Percentiles rank a stretch among this genome's conserved stretches.
Conservation (phyloP, 2,329 filamentous ascomycete genomes). For the Myriangium duriaei region DNA sequence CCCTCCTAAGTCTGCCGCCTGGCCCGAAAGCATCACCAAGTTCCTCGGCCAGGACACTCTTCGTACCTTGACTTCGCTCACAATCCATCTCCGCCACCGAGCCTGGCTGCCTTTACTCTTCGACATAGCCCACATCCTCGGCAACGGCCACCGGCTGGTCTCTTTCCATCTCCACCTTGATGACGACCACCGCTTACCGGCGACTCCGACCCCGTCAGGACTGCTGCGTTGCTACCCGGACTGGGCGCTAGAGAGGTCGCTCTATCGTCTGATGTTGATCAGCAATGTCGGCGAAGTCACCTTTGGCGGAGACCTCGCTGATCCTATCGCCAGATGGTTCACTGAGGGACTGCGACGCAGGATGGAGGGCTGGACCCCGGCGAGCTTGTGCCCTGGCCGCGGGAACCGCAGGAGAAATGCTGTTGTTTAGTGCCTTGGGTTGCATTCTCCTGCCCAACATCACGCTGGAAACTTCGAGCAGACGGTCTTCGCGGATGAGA, state of each 20-base stretch:
- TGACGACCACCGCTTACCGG: slow-evolving; percentile 13
- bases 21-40: slow-evolving; percentile 13
- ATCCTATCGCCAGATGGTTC: neutral
- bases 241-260: slow-evolving; percentile 12
- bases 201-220: slow-evolving; percentile 8
- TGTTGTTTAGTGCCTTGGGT: no score
- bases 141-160: slow-evolving; percentile 13
- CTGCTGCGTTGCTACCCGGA: slow-evolving; percentile 16
- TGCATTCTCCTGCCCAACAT: no score
- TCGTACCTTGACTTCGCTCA: slow-evolving; percentile 15
- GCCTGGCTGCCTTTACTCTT: slow-evolving; percentile 14
- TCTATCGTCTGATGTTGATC: slow-evolving; percentile 15
- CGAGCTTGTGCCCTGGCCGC: no score
- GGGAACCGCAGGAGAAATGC: no score
- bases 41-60: slow-evolving; percentile 17
- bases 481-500: no score
- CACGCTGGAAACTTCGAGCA: no score
- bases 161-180: slow-evolving; percentile 15
- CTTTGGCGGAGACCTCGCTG: slow-evolving; percentile 18
- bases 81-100: slow-evolving; percentile 17
- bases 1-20: slow-evolving; percentile 8
- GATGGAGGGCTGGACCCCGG: no score
- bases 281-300: slow-evolving; percentile 15
- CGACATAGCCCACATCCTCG: slow-evolving; percentile 3
- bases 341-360: neutral